Evolutionary conservation across 2,329 filamentous ascomycete genomes (phyloP).

Genomic region (Cytospora mali): DNA sequence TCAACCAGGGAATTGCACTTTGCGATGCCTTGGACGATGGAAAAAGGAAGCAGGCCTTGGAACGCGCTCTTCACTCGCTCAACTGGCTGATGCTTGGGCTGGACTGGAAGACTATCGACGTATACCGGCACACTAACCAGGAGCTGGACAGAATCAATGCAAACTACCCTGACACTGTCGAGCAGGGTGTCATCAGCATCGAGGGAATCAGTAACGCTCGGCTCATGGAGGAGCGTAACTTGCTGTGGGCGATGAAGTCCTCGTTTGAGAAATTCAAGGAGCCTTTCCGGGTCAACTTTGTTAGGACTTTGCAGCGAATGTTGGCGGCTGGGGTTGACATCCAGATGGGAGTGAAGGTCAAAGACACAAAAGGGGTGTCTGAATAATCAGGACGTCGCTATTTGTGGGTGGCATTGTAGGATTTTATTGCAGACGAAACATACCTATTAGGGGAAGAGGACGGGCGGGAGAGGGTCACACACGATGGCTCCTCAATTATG

Average conservation of each 20-base stretch:
- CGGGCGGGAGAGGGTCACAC: no score
- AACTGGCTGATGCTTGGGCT: slow-evolving; percentile 20
- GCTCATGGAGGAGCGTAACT: neutral
- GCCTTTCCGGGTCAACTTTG: slow-evolving; percentile 3
- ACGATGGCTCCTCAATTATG: no score
- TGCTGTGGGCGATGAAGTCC: slow-evolving; percentile 3
- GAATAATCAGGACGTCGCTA: neutral
- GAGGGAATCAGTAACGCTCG: neutral
- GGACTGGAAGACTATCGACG: slow-evolving; percentile 14
- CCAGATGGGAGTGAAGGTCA: no score
- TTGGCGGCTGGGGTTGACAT: neutral
- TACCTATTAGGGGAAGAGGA: neutral
- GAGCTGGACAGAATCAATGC: neutral
- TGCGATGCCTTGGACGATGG: slow-evolving; percentile 23
- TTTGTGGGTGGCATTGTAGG: neutral
- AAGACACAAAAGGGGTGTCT: neutral
- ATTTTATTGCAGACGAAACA: neutral
- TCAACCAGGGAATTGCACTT: slow-evolving; percentile 13
- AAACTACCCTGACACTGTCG: no score
- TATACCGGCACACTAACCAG: slow-evolving; percentile 15
- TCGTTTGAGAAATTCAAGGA: slow-evolving; percentile 3
- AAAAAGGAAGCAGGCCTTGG: neutral
- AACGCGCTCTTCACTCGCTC: slow-evolving; percentile 8
- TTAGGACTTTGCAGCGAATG: slow-evolving; percentile 9
- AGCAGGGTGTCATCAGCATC: neutral